These are phyloP conservation scores for Lachnellula hyalina DNA, from an alignment of 2,329 filamentous ascomycete species.

Conservation along the genomic window DNA sequence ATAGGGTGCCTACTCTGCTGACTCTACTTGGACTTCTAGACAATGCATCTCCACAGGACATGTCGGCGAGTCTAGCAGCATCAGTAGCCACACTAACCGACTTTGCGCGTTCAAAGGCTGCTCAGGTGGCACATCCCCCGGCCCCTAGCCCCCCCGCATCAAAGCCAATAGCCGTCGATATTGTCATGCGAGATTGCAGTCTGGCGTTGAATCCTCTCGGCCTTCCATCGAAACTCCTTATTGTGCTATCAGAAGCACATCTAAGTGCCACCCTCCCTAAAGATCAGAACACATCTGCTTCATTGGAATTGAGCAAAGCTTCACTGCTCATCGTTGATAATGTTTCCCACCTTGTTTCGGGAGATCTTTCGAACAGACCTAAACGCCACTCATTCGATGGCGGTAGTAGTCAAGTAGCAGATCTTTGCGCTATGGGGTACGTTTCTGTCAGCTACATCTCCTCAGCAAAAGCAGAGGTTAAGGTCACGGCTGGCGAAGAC, in stretches of 20 bases:
- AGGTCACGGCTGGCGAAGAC: slow-evolving; percentile 49
- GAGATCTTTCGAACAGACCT: slow-evolving; percentile 7
- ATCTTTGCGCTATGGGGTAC: slow-evolving; percentile 63
- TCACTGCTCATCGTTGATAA: slow-evolving; percentile 82
- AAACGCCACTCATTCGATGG: slow-evolving; percentile 30
- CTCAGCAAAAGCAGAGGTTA: slow-evolving; percentile 65
- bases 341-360: slow-evolving; percentile 39
- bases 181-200: slow-evolving; percentile 76
- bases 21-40: slow-evolving; percentile 68
- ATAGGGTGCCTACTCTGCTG: slow-evolving; percentile 78
- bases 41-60: slow-evolving; percentile 63
- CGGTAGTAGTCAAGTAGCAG: slow-evolving; percentile 43
- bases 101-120: slow-evolving; percentile 44
- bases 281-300: slow-evolving; percentile 57
- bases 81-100: slow-evolving; percentile 76
- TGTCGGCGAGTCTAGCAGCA: slow-evolving; percentile 69
- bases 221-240: slow-evolving; percentile 66
- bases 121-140: slow-evolving; percentile 2
- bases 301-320: slow-evolving; percentile 69
- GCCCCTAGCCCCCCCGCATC: slow-evolving; percentile 19
- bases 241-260: slow-evolving; percentile 74
- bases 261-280: slow-evolving; percentile 63
- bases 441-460: slow-evolving; percentile 86
- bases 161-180: slow-evolving; percentile 62
- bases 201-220: slow-evolving; percentile 79